Evolutionary conservation across 2,329 filamentous ascomycete genomes (phyloP).

Genomic region (Aspergillus fructus): DNA sequence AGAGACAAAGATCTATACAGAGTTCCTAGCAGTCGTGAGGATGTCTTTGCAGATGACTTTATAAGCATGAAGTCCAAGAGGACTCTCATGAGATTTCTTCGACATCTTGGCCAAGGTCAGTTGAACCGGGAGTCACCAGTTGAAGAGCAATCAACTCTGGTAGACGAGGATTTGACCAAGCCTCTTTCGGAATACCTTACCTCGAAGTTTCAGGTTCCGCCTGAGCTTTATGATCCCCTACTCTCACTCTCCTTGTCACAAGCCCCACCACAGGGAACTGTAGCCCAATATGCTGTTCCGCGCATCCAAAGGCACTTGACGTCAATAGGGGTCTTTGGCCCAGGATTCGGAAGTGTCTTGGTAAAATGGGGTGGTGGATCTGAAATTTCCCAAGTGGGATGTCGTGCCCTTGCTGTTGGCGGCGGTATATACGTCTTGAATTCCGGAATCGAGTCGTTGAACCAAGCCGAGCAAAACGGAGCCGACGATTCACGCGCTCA

Average conservation of each 20-base stretch:
- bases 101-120: constrained; percentile 66
- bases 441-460: constrained; percentile 56
- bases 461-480: constrained; percentile 11
- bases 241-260: constrained; percentile 73
- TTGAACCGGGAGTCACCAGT: constrained; percentile 48
- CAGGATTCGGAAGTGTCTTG: constrained; percentile 84
- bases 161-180: constrained; percentile 55
- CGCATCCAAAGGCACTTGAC: constrained; percentile 75
- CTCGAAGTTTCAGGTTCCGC: constrained; percentile 65
- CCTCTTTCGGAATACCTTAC: constrained; percentile 48
- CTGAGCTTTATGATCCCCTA: constrained; percentile 64
- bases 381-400: constrained; percentile 87
- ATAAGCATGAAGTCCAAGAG: constrained; percentile 82
- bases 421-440: constrained; percentile 87
- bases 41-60: constrained; percentile 76
- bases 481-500: constrained; percentile 24
- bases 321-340: constrained; percentile 84
- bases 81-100: constrained; percentile 87
- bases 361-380: constrained; percentile 90
- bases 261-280: constrained; percentile 53
- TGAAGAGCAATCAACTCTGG: constrained; percentile 44
- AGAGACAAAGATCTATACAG: constrained; percentile 53
- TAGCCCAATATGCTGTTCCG: constrained; percentile 68
- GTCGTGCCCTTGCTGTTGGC: constrained; percentile 85
- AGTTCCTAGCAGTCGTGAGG: constrained; percentile 86